Conservation (phyloP, 106 monocot species). For the Gastrodia elata region DNA sequence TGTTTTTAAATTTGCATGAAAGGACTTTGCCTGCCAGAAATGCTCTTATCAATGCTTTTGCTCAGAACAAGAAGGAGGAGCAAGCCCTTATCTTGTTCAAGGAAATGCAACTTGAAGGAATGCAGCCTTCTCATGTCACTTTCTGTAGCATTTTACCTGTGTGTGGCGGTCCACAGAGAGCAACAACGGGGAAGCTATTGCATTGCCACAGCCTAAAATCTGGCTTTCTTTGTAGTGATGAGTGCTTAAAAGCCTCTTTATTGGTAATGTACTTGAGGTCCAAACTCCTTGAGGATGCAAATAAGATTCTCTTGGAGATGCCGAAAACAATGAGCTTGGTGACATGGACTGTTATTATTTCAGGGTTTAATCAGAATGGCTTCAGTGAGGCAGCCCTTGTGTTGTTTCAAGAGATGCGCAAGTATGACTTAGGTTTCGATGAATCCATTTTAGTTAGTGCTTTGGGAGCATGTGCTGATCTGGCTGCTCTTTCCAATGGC, state of each 20-base stretch:
- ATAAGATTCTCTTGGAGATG: conserved; percentile 36
- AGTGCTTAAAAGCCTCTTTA: conserved; percentile 31
- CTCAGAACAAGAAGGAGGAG: conserved; percentile 31
- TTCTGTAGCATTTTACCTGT: conserved; percentile 49
- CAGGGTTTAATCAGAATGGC: conserved; percentile 45
- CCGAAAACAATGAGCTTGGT: conserved; percentile 24
- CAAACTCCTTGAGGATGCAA: conserved; percentile 30
- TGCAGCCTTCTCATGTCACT: conserved; percentile 41
- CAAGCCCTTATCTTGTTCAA: conserved; percentile 36
- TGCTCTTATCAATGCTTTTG: conserved; percentile 46
- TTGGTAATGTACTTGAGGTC: conserved; percentile 54
- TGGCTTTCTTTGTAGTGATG: conserved; percentile 22
- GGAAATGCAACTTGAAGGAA: conserved; percentile 32
- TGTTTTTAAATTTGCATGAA: conserved; percentile 33
- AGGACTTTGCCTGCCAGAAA: conserved; percentile 41
- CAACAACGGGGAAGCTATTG: conserved; percentile 33
- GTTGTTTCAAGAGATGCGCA: conserved; percentile 37
- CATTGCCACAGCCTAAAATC: conserved; percentile 43
- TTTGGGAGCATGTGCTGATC: conserved; percentile 48
- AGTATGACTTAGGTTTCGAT: conserved; percentile 22
- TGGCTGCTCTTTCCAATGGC: conserved; percentile 40
- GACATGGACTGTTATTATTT: conserved; percentile 61
- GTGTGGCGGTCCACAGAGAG: conserved; percentile 19
- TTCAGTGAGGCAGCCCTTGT: conserved; percentile 25
- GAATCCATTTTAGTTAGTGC: conserved; percentile 49